Evolutionary conservation across 805 yeast genomes (phyloP).

Genomic region (Myxozyma nipponensis): DNA sequence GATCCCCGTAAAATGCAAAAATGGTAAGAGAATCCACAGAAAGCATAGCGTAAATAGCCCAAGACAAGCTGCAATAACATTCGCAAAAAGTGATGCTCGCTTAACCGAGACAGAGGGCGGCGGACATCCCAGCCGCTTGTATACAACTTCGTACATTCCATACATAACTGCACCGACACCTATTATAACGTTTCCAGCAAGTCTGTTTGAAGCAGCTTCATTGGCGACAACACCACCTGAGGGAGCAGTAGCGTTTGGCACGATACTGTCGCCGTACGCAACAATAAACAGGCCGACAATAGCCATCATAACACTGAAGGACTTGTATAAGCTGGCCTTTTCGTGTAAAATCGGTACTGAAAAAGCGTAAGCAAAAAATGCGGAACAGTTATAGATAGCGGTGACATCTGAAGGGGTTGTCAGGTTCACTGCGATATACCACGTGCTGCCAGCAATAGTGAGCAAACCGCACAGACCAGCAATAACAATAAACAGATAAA

Average conservation of each 20-base stretch:
- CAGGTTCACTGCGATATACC: conserved; percentile 80
- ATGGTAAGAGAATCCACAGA: conserved; percentile 47
- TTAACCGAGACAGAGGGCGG: conserved; percentile 60
- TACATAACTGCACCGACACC: conserved; percentile 48
- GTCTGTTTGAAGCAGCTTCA: conserved; percentile 21
- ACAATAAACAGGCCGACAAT: conserved; percentile 72
- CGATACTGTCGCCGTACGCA: conserved; percentile 47
- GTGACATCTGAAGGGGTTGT: conserved; percentile 84
- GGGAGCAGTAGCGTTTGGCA: conserved; percentile 1
- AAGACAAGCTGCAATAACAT: conserved; percentile 63
- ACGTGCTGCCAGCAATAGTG: conserved; percentile 72
- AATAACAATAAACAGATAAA: conserved; percentile 46
- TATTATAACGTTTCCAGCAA: conserved; percentile 66
- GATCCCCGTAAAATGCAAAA: conserved; percentile 52
- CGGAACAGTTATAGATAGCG: conserved; percentile 86
- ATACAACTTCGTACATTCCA: conserved; percentile 69
- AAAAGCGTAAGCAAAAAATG: conserved; percentile 81
- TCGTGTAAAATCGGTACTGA: conserved; percentile 73
- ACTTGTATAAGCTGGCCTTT: conserved; percentile 57
- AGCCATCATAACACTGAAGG: conserved; percentile 65
- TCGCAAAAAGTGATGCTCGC: conserved; percentile 77
- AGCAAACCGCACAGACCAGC: conserved; percentile 52
- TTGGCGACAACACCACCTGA: conserved; percentile 28
- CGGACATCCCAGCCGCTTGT: conserved; percentile 72
- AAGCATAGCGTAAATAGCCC: conserved; percentile 55